Conservation (phyloP, 768 basidiomycete genomes). For the Tulasnella sp. region DNA sequence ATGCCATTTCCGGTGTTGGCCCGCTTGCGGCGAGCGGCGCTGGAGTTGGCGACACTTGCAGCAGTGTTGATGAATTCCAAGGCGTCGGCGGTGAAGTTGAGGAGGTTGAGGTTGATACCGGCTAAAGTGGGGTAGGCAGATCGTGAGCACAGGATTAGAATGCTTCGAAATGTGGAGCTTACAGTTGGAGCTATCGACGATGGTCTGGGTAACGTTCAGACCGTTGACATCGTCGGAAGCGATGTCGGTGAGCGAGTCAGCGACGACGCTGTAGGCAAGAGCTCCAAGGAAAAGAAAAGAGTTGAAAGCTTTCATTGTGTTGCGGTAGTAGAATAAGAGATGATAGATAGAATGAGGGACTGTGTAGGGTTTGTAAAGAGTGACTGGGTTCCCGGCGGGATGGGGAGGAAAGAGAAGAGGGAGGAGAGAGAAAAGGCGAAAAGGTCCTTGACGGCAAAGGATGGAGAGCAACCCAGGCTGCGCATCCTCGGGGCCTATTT, state of each 20-base stretch:
- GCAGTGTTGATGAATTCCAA: not conserved
- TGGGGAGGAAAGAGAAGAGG: not conserved
- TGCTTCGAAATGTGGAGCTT: not conserved
- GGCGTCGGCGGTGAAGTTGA: not conserved
- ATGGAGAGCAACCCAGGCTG: not conserved
- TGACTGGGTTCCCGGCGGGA: not conserved
- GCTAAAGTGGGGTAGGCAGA: not conserved
- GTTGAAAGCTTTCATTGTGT: conserved; percentile 1
- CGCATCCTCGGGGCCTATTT: not conserved
- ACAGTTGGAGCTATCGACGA: not conserved
- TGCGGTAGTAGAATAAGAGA: not conserved
- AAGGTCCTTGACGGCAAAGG: not conserved
- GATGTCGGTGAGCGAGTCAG: not conserved
- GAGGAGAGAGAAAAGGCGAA: not conserved
- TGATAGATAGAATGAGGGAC: not conserved
- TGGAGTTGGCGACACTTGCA: not conserved
- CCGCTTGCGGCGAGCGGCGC: not conserved
- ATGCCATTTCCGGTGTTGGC: not conserved
- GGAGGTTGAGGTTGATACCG: not conserved
- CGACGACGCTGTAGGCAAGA: not conserved
- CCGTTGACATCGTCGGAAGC: not conserved
- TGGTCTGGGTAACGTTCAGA: not conserved
- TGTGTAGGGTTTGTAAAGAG: not conserved
- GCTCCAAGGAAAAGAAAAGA: not conserved
- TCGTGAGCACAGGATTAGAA: not conserved